Evolutionary conservation across 2,329 filamentous ascomycete species (phyloP), one percentile per base, ranked within the genome.

Genomic region (Cytospora piceicola): DNA sequence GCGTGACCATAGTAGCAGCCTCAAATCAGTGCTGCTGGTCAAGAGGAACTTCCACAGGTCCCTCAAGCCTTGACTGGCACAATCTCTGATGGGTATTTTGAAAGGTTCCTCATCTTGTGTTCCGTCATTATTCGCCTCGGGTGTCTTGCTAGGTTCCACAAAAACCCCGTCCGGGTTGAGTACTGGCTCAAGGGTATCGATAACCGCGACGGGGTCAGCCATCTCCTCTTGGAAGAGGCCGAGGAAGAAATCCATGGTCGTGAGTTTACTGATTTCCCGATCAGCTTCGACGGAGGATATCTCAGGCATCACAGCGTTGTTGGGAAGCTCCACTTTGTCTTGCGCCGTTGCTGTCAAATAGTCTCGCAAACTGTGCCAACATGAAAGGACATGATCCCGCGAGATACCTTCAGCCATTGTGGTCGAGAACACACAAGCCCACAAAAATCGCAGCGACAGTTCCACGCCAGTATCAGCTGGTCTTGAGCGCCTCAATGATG

Each of bases 221-320:
- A 89, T 86, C 65, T 95, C 90, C 46, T 93, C 89, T 67, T 92
- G 90, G 74, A 98, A 98, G 0, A 99, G 86, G 46, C 89, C 92
- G 59, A 93, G 83, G 77, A 99, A 98, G 76, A 98, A 98, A 73
- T 97, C 94, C 86, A 96, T 95, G 0, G 94, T 98, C 17, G 92
- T 97, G 39, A 98, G 83, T 72, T 94, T 93, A 15, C 92, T 94
- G 30, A 97, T 90, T 74, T 99, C 94, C 63, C 93, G 89, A 69
- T 98, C 94, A 9, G 95, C 89, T 0, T 93, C 92, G n/a, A 85
- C 84, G 2, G 88, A 79, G 0, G 94, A 97, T 58, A 99, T 85
- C 68, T 95, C 91, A 0, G 93, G 88, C 89, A 99, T 96, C 24
- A 94, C 85, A 1, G 88, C 85, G 73, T 97, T 98, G 75, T 99